Evolutionary conservation across 768 basidiomycete genomes (phyloP).

Genomic region (Psilocybe azurescens): DNA sequence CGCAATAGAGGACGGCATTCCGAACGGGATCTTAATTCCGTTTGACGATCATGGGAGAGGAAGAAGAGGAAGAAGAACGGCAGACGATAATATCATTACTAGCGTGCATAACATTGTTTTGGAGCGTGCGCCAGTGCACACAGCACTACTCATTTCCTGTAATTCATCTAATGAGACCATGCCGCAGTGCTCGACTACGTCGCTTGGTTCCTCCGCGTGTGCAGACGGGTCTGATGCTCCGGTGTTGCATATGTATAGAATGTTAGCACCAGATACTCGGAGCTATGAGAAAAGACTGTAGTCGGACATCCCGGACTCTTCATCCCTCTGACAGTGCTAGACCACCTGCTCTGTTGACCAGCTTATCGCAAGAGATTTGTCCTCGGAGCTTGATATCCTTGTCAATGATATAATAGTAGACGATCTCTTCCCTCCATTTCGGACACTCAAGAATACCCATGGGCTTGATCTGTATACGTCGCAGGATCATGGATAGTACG

Average conservation of each 20-base stretch:
- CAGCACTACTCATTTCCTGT: not conserved
- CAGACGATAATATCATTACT: not conserved
- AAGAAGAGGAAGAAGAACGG: not conserved
- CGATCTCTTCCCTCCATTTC: constrained; percentile 4
- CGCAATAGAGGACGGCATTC: constrained; percentile 8
- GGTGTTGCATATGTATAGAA: not conserved
- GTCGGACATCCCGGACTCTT: not conserved
- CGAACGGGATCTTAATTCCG: constrained; percentile 7
- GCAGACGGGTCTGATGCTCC: not conserved
- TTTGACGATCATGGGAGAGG: constrained; percentile 8
- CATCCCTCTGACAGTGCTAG: not conserved
- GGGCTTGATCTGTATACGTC: constrained; percentile 6
- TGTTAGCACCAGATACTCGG: not conserved
- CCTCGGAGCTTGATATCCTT: constrained; percentile 10
- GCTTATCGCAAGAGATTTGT: constrained; percentile 2
- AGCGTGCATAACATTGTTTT: not conserved
- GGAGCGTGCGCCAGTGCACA: not conserved
- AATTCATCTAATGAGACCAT: not conserved
- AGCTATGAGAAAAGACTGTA: not conserved
- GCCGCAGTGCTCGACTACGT: not conserved
- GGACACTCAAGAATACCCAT: constrained; percentile 5
- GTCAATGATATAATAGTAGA: constrained; percentile 3
- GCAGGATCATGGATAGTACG: not conserved
- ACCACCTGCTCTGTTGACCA: constrained; percentile 7
- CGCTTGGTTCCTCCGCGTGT: not conserved